These are phyloP conservation scores for Rutstroemia sp. DNA, from an alignment of 2,329 filamentous ascomycete genomes.

Conservation along the genomic window DNA sequence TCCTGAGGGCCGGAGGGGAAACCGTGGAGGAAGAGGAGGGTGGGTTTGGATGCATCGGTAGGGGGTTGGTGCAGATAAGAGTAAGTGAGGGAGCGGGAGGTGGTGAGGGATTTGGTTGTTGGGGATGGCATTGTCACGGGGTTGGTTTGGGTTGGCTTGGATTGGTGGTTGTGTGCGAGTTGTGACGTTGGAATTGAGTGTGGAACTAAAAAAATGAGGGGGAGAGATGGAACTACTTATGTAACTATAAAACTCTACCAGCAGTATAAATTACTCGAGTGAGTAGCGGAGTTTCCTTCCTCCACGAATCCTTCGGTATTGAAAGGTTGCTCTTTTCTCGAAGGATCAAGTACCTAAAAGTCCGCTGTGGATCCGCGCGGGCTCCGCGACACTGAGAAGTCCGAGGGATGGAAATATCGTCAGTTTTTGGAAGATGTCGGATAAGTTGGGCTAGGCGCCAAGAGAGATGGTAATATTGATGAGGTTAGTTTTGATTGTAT, in stretches of 20 bases:
- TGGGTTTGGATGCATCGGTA: background rate
- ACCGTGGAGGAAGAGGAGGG: slow-evolving; percentile 40
- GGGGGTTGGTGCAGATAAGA: background rate
- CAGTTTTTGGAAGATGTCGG: no score
- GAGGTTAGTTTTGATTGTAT: no score
- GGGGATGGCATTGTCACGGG: background rate
- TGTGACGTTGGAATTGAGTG: no score
- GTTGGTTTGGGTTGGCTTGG: background rate
- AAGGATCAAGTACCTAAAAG: background rate
- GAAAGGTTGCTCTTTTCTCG: background rate
- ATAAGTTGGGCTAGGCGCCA: no score
- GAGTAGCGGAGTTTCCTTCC: background rate
- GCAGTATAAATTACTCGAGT: background rate
- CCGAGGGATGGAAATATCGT: no score
- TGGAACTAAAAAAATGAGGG: background rate
- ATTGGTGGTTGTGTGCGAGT: background rate
- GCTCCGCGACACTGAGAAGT: background rate
- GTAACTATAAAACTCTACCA: background rate
- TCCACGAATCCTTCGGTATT: background rate
- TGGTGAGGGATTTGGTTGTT: background rate
- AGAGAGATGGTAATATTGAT: no score
- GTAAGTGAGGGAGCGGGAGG: background rate
- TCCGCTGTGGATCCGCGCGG: background rate
- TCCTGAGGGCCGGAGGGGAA: slow-evolving; percentile 40
- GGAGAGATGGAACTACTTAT: background rate